A percentile compares a stretch with the other conserved stretches of the same genome.
Evolutionary conservation across 495 filamentous ascomycete species (phyloP).

Genomic region (Rostrohypoxylon terebratum): DNA sequence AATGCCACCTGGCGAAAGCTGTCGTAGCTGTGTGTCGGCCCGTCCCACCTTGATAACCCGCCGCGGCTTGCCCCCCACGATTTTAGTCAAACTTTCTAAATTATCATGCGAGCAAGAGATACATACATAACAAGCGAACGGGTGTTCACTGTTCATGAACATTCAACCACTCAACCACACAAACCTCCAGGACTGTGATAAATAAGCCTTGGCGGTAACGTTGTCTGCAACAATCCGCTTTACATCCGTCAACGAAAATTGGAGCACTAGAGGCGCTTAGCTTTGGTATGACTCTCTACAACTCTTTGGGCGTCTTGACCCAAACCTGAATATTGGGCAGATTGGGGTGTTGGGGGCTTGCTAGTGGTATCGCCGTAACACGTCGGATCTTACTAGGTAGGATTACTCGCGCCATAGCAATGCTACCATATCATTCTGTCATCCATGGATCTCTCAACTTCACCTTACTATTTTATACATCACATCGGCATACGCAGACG

Average conservation of each 20-base stretch:
- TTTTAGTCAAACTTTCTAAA: slow-evolving; percentile 22
- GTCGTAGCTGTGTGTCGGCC: slow-evolving; percentile 5
- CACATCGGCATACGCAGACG: slow-evolving; percentile 14
- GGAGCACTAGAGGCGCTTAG: background rate
- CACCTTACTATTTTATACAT: background rate
- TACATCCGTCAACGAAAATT: background rate
- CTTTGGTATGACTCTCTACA: background rate
- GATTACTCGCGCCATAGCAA: slow-evolving; percentile 17
- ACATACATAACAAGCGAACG: slow-evolving; percentile 2
- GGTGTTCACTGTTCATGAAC: slow-evolving; percentile 25
- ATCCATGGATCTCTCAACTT: background rate
- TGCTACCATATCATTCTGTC: slow-evolving; percentile 17
- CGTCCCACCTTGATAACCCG: slow-evolving; percentile 9
- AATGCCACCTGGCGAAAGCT: too few relatives aligned
- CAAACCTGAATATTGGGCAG: too few relatives aligned
- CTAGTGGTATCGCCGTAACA: slow-evolving; percentile 13
- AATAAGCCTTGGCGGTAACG: slow-evolving; percentile 30
- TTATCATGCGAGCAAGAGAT: slow-evolving; percentile 3
- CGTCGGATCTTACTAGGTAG: slow-evolving; percentile 7
- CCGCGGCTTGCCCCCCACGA: slow-evolving; percentile 26
- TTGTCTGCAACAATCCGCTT: slow-evolving; percentile 32
- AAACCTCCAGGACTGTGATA: background rate
- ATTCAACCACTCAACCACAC: background rate
- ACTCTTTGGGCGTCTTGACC: background rate
- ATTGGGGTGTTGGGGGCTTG: background rate